Evolutionary conservation across 2,329 filamentous ascomycete genomes (phyloP), one percentile per base, ranked within the genome.

Genomic region (Aspergillus jensenii): DNA sequence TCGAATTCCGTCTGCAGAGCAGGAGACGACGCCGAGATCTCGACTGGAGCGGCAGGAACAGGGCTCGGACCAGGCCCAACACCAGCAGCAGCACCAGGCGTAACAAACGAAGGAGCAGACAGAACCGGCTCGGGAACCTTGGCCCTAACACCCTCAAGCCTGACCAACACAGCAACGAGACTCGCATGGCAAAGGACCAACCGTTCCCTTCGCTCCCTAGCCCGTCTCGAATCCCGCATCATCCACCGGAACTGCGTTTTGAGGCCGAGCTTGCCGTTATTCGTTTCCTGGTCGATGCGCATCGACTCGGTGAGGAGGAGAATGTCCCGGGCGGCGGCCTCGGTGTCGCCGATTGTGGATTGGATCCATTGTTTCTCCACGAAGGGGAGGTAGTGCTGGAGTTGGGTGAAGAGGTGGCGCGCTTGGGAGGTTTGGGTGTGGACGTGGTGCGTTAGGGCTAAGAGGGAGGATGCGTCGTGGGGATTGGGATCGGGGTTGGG

Each of bases 251-350:
- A 58, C 23, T 61, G 63, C 11, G 52, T 63, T 35, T 56, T 52
- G 6, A 59, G 40, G 7, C 50, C 61, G 0, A 65, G 46, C 15
- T 60, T 61, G 17, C 61, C 56, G 40, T 63, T 62, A 11, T 61
- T 62, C 6, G 43, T 56, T 47, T 65, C 59, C 17, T 50, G 61
- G 8, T 68, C 61, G 23, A 63, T 41, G n/a, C 68, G 65, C 31
- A 62, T 58, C 3, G 48, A 51, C 19, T 68, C 62, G 4, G 70
- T 45, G 2, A 70, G 60, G 1, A 61, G 31, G 3, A 59, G 58
- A 21, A 78, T 67, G 52, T 73, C 65, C 53, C 69, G 65, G 33
- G 64, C 63, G 43, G 72, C 70, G 48, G 73, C 74, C 41, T 73
- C 70, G 35, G 71, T 66, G 43, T 71, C 74, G 35, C 63, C 60